These are phyloP conservation scores for Ricinus communis DNA, from an alignment of 345 rosid genomes.

Conservation along the genomic window DNA sequence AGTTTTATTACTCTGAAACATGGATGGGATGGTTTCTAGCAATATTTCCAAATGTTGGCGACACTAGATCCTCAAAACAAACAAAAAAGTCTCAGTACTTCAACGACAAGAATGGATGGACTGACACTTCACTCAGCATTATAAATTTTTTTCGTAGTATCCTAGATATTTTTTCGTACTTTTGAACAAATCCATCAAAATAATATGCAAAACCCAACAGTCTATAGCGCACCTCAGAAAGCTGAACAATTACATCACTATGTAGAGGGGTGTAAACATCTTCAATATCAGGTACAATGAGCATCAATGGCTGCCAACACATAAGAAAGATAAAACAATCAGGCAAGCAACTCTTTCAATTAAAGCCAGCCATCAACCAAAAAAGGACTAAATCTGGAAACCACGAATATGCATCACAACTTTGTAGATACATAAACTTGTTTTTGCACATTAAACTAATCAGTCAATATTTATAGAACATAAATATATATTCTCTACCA, in stretches of 20 bases:
- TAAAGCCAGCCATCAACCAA: neutral
- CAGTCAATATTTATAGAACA: too few species aligned
- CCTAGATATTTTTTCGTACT: neutral
- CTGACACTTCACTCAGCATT: too few species aligned
- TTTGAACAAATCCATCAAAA: constrained; percentile 7
- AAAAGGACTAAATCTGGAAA: neutral
- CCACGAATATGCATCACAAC: neutral
- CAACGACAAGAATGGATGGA: constrained; percentile 12
- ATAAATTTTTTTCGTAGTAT: neutral
- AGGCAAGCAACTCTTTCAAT: neutral
- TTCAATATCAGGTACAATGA: constrained; percentile 85
- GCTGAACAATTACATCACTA: constrained; percentile 75
- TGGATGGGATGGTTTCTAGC: constrained; percentile 85
- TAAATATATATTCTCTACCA: neutral
- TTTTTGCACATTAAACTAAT: neutral
- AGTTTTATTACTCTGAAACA: constrained; percentile 75
- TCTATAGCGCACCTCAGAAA: constrained; percentile 68
- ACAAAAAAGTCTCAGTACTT: neutral
- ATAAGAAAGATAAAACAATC: neutral
- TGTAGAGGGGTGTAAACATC: constrained; percentile 92
- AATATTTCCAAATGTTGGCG: constrained; percentile 81
- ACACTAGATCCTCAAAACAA: constrained; percentile 50
- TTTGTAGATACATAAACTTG: neutral
- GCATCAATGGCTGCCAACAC: constrained; percentile 81
- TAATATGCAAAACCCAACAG: neutral